These are phyloP conservation scores for Fusarium praegraminearum DNA, from an alignment of 2,329 filamentous ascomycete genomes.

Conservation along the genomic window DNA sequence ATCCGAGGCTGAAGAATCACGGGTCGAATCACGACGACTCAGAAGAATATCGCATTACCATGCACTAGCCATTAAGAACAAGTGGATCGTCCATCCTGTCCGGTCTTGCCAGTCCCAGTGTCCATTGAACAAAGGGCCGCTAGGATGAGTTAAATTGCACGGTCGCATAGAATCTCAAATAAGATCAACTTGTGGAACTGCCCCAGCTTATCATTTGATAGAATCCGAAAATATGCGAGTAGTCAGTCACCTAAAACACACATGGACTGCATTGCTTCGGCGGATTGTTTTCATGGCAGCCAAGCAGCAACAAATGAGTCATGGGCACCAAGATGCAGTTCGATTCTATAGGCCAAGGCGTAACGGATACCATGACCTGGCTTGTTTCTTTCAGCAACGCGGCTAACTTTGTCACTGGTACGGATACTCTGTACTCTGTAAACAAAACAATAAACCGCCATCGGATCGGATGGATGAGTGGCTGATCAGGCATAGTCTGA, in stretches of 20 bases:
- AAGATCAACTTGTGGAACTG: constrained; percentile 42
- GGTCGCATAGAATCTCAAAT: constrained; percentile 35
- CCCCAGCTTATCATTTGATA: constrained; percentile 38
- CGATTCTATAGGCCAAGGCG: constrained; percentile 5
- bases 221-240: constrained; percentile 28
- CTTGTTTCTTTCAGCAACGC: neutral
- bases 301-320: constrained; percentile 4
- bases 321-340: constrained; percentile 13
- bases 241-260: constrained; percentile 8
- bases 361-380: constrained; percentile 1
- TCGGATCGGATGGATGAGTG: constrained; percentile 7
- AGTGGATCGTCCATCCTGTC: constrained; percentile 4
- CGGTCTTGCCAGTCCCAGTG: neutral
- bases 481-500: constrained; percentile 5
- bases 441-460: constrained; percentile 2
- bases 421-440: neutral
- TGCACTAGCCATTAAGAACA: constrained; percentile 4
- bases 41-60: constrained; percentile 28
- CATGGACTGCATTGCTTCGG: neutral
- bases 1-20: constrained; percentile 37
- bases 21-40: constrained; percentile 39
- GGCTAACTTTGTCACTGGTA: constrained; percentile 12
- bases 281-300: constrained; percentile 2
- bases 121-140: constrained; percentile 11
- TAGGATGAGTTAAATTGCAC: constrained; percentile 32